Conservation (phyloP, 805 yeast species). For the Komagataella populi region DNA sequence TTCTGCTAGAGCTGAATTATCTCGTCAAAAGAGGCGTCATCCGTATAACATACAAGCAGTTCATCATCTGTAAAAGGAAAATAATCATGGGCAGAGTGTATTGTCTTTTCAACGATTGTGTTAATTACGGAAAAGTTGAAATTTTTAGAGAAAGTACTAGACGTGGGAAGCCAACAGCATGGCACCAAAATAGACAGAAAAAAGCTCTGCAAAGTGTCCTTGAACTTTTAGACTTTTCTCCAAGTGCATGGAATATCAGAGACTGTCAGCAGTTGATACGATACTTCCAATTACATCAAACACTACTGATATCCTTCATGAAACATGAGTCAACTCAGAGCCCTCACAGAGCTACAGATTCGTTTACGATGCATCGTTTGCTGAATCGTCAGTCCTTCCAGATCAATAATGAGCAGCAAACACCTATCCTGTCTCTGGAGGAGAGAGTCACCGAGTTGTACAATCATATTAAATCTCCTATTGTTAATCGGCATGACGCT, state of each 20-base stretch:
- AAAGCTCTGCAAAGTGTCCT: constrained; percentile 22
- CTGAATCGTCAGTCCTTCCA: neutral
- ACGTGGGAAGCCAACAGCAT: constrained; percentile 17
- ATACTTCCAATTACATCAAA: neutral
- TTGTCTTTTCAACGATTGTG: constrained; percentile 29
- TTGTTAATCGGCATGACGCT: neutral
- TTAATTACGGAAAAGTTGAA: constrained; percentile 17
- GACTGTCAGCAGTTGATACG: constrained; percentile 2
- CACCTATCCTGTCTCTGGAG: constrained; percentile 4
- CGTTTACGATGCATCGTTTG: constrained; percentile 3
- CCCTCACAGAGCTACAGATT: constrained; percentile 6
- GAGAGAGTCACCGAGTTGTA: constrained; percentile 20
- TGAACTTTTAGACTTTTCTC: constrained; percentile 26
- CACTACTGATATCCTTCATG: constrained; percentile 10
- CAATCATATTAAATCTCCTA: constrained; percentile 19
- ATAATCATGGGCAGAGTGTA: constrained; percentile 25
- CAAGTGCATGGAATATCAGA: constrained; percentile 20
- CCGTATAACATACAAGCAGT: constrained; percentile 28
- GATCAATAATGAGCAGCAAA: neutral
- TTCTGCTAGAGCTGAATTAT: constrained; percentile 26
- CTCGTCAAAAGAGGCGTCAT: constrained; percentile 25
- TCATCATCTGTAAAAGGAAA: constrained; percentile 7
- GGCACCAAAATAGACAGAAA: constrained; percentile 21
- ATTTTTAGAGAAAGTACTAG: constrained; percentile 21
- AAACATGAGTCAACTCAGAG: constrained; percentile 6